These are phyloP conservation scores for Penicillium rolfsii DNA, from an alignment of 2,329 filamentous ascomycete genomes.

Conservation along the genomic window DNA sequence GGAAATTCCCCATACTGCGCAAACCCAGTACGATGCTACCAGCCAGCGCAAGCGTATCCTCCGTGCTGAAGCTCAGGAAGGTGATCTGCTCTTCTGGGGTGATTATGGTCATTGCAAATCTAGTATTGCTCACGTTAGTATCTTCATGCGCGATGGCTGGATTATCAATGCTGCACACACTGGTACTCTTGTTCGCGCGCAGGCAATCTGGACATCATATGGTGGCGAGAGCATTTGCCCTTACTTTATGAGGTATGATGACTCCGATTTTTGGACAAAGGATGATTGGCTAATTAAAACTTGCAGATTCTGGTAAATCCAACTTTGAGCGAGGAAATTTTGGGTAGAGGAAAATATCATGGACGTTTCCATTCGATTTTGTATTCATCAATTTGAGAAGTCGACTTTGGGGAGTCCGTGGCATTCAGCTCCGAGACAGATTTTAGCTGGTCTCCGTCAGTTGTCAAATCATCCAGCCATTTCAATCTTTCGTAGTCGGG, in stretches of 20 bases:
- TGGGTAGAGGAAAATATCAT: background rate
- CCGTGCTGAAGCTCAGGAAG: conserved; percentile 27
- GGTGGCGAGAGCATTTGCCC: conserved; percentile 32
- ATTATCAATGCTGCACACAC: conserved; percentile 34
- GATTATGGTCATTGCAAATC: conserved; percentile 25
- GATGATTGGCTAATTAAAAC: background rate
- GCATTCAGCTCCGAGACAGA: background rate
- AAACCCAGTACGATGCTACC: conserved; percentile 30
- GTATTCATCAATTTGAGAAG: background rate
- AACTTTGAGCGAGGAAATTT: background rate
- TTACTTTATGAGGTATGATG: conserved; percentile 30
- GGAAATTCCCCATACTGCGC: conserved; percentile 30
- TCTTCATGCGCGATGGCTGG: conserved; percentile 26
- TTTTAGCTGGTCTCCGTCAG: background rate
- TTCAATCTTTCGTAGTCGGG: background rate
- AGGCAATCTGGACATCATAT: conserved; percentile 33
- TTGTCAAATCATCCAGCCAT: background rate
- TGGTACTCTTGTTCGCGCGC: conserved; percentile 31
- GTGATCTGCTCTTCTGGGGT: conserved; percentile 34
- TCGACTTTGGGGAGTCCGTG: background rate
- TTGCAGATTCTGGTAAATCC: conserved; percentile 9
- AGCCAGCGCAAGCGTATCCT: conserved; percentile 24
- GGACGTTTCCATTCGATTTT: background rate
- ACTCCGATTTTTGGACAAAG: background rate
- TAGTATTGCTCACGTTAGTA: conserved; percentile 29